Percentiles rank a stretch among this genome's conserved stretches.
phyloP scores from a whole-genome alignment of 169 alveolate species.

The Plasmodium adleri region DNA sequence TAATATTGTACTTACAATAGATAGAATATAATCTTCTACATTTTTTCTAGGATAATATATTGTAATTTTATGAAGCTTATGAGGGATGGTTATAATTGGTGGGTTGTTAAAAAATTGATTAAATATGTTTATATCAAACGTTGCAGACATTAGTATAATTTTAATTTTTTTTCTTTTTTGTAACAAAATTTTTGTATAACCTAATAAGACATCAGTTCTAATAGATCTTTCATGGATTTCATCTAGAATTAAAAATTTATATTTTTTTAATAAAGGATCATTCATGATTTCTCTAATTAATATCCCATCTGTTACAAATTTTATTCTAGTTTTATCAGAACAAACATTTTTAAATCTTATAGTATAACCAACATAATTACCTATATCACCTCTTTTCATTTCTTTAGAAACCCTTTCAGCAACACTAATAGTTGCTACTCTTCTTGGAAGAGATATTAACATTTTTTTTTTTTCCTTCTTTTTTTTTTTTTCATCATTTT shows the following conservation, averaged over 20 bases:
- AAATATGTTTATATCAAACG: conserved; percentile 90
- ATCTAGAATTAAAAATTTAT: conserved; percentile 92
- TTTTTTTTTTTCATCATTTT: not conserved
- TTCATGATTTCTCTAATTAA: conserved; percentile 93
- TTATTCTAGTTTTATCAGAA: conserved; percentile 90
- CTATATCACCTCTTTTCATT: conserved; percentile 87
- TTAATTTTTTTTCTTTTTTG: conserved; percentile 88
- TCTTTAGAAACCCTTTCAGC: conserved; percentile 92
- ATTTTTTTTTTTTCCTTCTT: not conserved
- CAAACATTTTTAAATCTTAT: conserved; percentile 92
- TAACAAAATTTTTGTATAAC: conserved; percentile 88
- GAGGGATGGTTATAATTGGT: conserved; percentile 62
- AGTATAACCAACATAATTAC: conserved; percentile 93
- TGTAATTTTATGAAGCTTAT: conserved; percentile 76
- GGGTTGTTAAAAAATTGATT: conserved; percentile 85
- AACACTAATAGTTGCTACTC: conserved; percentile 94
- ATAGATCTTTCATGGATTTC: conserved; percentile 97
- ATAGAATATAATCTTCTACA: conserved; percentile 89
- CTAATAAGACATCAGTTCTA: conserved; percentile 94
- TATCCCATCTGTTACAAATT: conserved; percentile 96
- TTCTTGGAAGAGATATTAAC: conserved; percentile 91
- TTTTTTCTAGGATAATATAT: conserved; percentile 86
- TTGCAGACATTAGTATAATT: conserved; percentile 95
- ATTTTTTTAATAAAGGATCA: conserved; percentile 87
- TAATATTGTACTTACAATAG: conserved; percentile 81